Evolutionary conservation across 2,329 filamentous ascomycete species (phyloP).

Genomic region (Tetracladium maxilliforme): DNA sequence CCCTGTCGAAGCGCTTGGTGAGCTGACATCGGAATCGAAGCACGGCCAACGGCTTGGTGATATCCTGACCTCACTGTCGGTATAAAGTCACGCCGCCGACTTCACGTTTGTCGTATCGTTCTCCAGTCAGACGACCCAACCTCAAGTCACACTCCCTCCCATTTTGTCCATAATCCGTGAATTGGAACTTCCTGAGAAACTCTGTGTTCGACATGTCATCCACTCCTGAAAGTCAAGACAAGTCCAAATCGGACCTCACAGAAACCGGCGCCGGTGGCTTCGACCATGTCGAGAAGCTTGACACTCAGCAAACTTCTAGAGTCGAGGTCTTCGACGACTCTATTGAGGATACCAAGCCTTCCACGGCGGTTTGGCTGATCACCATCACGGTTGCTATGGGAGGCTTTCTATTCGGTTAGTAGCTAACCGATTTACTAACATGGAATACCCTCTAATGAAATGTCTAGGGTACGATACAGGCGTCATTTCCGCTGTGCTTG

Average conservation of each 20-base stretch:
- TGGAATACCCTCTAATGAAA: conserved; percentile 8
- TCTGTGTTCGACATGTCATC: neutral
- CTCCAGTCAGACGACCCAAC: neutral
- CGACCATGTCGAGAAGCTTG: conserved; percentile 7
- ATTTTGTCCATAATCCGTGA: conserved; percentile 3
- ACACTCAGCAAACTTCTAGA: conserved; percentile 2
- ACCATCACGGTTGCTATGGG: conserved; percentile 49
- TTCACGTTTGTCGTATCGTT: neutral
- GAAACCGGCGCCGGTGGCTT: conserved; percentile 2
- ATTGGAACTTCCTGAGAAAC: conserved; percentile 2
- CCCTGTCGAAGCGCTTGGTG: no score
- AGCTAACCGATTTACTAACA: conserved; percentile 3
- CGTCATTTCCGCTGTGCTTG: conserved; percentile 26
- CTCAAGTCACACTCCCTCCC: conserved; percentile 3
- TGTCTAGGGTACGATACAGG: conserved; percentile 30
- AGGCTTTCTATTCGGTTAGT: conserved; percentile 44
- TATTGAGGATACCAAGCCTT: conserved; percentile 21
- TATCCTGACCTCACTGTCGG: no score
- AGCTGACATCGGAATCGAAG: no score
- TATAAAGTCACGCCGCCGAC: no score
- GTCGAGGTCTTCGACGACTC: conserved; percentile 5
- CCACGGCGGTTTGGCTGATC: conserved; percentile 38
- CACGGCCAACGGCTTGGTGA: no score
- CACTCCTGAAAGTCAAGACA: neutral
- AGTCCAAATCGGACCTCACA: conserved; percentile 1